A percentile compares a stretch with the other conserved stretches of the same genome.
Evolutionary conservation across 108 stramenopile species (phyloP).

Genomic region (Nannochloropsis gaditana): DNA sequence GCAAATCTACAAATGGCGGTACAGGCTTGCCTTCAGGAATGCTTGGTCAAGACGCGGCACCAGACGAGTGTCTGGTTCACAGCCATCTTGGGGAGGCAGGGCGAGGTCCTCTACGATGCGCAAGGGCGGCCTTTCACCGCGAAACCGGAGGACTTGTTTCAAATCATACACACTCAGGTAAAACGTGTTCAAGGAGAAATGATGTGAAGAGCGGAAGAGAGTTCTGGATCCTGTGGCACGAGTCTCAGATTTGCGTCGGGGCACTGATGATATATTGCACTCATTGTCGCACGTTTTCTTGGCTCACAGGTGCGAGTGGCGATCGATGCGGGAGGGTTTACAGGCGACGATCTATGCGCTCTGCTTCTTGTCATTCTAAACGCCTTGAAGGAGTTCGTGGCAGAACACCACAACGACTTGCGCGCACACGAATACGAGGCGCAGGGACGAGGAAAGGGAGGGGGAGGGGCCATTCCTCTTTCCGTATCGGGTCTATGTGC

Average conservation of each 20-base stretch:
- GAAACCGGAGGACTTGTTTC: not conserved
- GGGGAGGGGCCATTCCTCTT: not conserved
- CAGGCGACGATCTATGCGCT: slow-evolving; percentile 15
- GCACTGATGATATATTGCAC: too few relatives aligned
- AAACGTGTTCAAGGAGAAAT: not conserved
- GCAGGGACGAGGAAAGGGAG: not conserved
- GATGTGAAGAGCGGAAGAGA: not conserved
- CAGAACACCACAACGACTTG: not conserved
- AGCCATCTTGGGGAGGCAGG: not conserved
- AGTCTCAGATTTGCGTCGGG: too few relatives aligned
- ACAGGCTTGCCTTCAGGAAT: not conserved
- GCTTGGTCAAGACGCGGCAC: not conserved
- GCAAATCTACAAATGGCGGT: not conserved
- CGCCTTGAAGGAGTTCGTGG: not conserved
- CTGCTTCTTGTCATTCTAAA: not conserved
- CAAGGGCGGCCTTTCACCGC: not conserved
- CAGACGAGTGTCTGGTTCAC: not conserved
- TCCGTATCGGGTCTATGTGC: not conserved
- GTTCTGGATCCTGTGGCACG: not conserved
- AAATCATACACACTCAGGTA: not conserved
- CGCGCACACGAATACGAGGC: not conserved
- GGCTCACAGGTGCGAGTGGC: not conserved
- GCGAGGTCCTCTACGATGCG: not conserved
- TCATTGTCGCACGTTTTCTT: too few relatives aligned
- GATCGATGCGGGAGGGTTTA: not conserved